Conservation (phyloP, 2,329 filamentous ascomycete genomes). For the Camillea tinctor region DNA sequence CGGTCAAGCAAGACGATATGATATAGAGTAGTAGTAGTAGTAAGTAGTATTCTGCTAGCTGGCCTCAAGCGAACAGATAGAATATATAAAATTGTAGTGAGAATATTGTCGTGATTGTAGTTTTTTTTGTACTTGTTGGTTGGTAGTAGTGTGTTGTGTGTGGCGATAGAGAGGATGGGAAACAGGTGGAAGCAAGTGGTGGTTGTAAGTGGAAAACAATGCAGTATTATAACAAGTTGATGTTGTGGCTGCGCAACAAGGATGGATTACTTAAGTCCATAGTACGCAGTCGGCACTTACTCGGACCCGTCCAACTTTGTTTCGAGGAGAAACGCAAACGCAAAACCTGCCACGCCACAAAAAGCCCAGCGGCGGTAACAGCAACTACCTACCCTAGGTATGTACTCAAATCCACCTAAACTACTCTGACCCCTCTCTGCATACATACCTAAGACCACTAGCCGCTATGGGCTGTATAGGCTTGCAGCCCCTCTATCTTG, state of each 20-base stretch:
- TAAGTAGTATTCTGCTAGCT: constrained; percentile 2
- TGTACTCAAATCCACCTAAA: neutral
- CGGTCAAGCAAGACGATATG: neutral
- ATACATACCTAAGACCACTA: too few species aligned
- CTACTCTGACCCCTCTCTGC: too few species aligned
- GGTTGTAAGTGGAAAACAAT: neutral
- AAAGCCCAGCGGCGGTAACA: neutral
- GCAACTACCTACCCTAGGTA: too few species aligned
- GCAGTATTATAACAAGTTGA: neutral
- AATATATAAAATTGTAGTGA: too few species aligned
- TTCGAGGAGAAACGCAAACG: neutral
- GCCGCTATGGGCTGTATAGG: neutral
- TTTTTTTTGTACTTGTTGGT: too few species aligned
- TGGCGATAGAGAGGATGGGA: too few species aligned
- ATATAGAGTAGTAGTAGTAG: neutral
- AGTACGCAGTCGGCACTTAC: neutral
- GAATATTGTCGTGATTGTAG: too few species aligned
- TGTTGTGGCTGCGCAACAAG: constrained; percentile 16
- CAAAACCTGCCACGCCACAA: neutral
- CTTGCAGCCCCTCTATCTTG: neutral
- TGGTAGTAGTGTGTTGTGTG: too few species aligned
- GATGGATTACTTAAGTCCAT: neutral
- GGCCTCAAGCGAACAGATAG: constrained; percentile 2
- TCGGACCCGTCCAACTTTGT: too few species aligned
- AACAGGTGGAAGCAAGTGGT: neutral